Percentiles rank a stretch among this genome's conserved stretches.
These are phyloP conservation scores for Aspergillus pseudoglaucus DNA, from an alignment of 2,329 filamentous ascomycete species.

Conservation along the genomic window DNA sequence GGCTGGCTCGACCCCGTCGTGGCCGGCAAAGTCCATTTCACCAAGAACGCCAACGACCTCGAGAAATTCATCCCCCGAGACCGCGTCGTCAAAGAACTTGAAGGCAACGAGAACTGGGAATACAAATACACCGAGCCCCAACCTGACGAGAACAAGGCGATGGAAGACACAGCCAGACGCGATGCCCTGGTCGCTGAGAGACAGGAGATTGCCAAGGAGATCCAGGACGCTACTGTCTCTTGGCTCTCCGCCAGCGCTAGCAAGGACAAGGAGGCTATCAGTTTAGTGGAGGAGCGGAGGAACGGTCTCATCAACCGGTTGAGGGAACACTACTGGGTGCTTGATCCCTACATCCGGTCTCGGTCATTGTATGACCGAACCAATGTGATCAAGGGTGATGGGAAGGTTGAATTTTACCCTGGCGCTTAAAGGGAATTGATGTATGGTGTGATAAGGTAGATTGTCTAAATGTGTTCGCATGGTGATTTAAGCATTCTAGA, in stretches of 20 bases:
- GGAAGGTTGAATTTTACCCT: conserved; percentile 66
- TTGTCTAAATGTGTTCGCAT: background rate
- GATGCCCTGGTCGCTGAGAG: conserved; percentile 60
- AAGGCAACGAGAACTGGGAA: conserved; percentile 76
- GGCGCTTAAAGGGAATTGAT: background rate
- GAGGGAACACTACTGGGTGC: conserved; percentile 72
- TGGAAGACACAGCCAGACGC: conserved; percentile 60
- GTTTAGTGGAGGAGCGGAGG: conserved; percentile 51
- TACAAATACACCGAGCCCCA: conserved; percentile 76
- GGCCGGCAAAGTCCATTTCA: conserved; percentile 88
- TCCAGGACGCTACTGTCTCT: conserved; percentile 64
- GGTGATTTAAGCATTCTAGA: no score
- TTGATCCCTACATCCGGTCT: conserved; percentile 82
- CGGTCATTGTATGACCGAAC: conserved; percentile 77
- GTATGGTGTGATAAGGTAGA: background rate
- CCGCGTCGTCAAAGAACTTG: conserved; percentile 74
- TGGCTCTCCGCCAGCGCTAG: conserved; percentile 61
- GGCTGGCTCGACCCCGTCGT: conserved; percentile 98
- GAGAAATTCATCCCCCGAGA: conserved; percentile 64
- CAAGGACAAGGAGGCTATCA: conserved; percentile 39
- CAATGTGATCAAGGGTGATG: conserved; percentile 62
- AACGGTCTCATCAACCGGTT: conserved; percentile 58
- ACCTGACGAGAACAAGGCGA: conserved; percentile 66
- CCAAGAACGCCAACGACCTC: conserved; percentile 72
- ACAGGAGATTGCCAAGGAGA: conserved; percentile 60